A percentile compares a stretch with the other conserved stretches of the same genome.
phyloP scores from a whole-genome alignment of 2,329 filamentous ascomycete species.

The Proliferodiscus dingleyae region DNA sequence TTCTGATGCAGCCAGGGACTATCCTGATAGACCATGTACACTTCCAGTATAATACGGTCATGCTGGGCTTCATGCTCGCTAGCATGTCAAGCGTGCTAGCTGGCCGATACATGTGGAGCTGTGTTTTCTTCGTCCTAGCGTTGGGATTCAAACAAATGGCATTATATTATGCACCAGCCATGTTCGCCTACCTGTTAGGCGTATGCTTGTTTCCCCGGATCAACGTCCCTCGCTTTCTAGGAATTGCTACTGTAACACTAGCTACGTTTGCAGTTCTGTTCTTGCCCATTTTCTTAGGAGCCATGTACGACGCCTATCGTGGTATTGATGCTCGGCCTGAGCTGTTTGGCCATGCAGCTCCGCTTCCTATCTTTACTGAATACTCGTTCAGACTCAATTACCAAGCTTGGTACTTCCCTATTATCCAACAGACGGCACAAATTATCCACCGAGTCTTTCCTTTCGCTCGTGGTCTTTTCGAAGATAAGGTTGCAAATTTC shows the following conservation, averaged over 20 bases:
- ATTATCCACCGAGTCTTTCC: constrained; percentile 91
- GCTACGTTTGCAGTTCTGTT: constrained; percentile 71
- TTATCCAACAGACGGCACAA: constrained; percentile 75
- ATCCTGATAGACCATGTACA: constrained; percentile 93
- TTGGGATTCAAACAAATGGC: constrained; percentile 99
- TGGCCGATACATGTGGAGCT: constrained; percentile 79
- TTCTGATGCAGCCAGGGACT: constrained; percentile 85
- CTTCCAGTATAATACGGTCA: constrained; percentile 98
- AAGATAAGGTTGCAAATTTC: constrained; percentile 98
- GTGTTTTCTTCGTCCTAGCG: constrained; percentile 87
- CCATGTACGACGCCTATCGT: constrained; percentile 62
- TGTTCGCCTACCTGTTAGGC: constrained; percentile 88
- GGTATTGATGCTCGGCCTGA: constrained; percentile 55
- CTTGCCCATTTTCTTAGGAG: constrained; percentile 68
- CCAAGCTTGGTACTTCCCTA: constrained; percentile 65
- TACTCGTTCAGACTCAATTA: constrained; percentile 56
- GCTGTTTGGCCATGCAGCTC: constrained; percentile 52
- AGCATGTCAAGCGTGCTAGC: constrained; percentile 86
- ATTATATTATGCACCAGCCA: constrained; percentile 87
- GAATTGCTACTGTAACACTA: constrained; percentile 69
- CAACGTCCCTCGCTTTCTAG: constrained; percentile 62
- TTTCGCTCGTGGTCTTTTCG: constrained; percentile 90
- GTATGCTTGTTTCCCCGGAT: constrained; percentile 74
- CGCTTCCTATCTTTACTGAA: constrained; percentile 57
- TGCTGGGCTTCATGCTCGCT: constrained; percentile 86